Percentiles rank a stretch among this genome's conserved stretches.
phyloP scores from a whole-genome alignment of 2,329 filamentous ascomycete genomes.

The Colletotrichum ledebouriae region DNA sequence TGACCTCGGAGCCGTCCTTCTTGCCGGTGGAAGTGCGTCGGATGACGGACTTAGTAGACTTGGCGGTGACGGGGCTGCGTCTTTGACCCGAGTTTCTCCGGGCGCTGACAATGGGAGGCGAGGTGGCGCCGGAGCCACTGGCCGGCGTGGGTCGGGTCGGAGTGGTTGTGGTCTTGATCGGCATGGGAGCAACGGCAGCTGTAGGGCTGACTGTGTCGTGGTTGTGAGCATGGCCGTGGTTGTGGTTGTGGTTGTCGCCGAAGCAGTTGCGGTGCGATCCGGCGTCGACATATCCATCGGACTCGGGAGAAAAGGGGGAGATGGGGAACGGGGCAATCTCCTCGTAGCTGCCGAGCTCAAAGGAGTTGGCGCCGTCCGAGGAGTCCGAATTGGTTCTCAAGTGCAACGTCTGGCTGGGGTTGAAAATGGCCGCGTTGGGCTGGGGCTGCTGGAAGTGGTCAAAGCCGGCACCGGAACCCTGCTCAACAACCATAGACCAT shows the following conservation, averaged over 20 bases:
- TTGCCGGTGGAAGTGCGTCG: constrained; percentile 83
- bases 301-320: constrained; percentile 86
- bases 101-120: constrained; percentile 71
- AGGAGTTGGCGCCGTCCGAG: constrained; percentile 76
- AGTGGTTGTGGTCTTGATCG: constrained; percentile 74
- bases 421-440: constrained; percentile 82
- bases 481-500: constrained; percentile 77
- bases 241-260: constrained; percentile 65
- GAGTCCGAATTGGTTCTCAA: constrained; percentile 89
- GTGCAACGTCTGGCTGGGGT: constrained; percentile 91
- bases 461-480: constrained; percentile 59
- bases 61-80: constrained; percentile 80
- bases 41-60: constrained; percentile 86
- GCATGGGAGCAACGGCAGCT: constrained; percentile 75
- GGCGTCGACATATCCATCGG: constrained; percentile 78
- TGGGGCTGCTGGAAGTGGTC: constrained; percentile 72
- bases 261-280: constrained; percentile 73
- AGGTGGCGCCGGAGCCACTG: constrained; percentile 71
- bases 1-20: constrained; percentile 84
- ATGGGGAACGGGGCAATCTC: constrained; percentile 79
- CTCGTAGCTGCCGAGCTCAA: constrained; percentile 84
- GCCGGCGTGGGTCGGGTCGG: constrained; percentile 71
- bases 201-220: constrained; percentile 73
- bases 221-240: constrained; percentile 62
- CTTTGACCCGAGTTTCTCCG: constrained; percentile 78